These are phyloP conservation scores for Jaenimonas drosophilae DNA, from an alignment of 208 protist species.

Conservation along the genomic window DNA sequence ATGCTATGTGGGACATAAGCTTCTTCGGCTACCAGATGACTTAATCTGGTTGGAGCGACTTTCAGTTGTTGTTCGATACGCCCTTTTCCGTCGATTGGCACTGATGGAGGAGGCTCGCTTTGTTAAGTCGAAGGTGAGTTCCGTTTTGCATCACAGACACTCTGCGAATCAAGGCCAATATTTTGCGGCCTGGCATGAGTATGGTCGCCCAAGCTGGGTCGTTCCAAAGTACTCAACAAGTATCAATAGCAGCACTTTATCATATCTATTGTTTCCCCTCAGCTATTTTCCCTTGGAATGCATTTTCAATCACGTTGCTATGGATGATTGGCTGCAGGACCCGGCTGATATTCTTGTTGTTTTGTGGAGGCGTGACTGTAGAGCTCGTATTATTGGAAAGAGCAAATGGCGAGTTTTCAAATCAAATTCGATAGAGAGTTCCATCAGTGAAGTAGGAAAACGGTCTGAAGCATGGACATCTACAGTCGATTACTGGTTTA, in stretches of 20 bases:
- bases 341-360: no score
- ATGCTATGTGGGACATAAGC: conserved; percentile 9
- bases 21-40: conserved; percentile 16
- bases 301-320: neutral
- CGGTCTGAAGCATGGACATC: neutral
- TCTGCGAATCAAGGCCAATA: neutral
- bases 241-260: neutral
- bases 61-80: conserved; percentile 19
- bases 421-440: no score
- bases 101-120: conserved; percentile 25
- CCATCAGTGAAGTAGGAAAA: no score
- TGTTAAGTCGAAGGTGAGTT: conserved; percentile 1
- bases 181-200: conserved; percentile 15
- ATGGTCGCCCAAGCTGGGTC: conserved; percentile 26
- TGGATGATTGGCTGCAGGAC: no score
- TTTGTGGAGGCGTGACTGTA: no score
- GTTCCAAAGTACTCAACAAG: conserved; percentile 3
- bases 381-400: no score
- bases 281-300: neutral
- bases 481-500: conserved; percentile 20
- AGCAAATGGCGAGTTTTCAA: no score
- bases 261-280: neutral
- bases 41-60: conserved; percentile 14
- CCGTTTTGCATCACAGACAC: conserved; percentile 5
- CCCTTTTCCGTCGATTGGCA: conserved; percentile 26